Evolutionary conservation across 208 protist genomes (phyloP).

Genomic region (Acanthamoeba triangularis): DNA sequence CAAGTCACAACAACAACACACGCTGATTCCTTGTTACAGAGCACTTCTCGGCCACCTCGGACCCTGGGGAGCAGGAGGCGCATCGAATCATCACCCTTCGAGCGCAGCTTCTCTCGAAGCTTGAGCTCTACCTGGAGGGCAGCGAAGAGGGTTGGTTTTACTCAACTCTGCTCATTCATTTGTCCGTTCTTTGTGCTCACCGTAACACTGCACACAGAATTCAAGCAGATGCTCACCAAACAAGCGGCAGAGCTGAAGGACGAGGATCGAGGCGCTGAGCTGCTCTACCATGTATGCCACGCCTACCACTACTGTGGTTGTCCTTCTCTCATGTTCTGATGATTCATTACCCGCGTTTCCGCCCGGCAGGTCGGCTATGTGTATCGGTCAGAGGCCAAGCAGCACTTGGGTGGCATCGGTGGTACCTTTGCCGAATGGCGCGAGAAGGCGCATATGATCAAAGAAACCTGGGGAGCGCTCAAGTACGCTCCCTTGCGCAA

Average conservation of each 20-base stretch:
- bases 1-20: background rate
- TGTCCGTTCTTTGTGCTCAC: background rate
- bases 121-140: conserved; percentile 51
- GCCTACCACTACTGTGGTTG: background rate
- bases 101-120: conserved; percentile 32
- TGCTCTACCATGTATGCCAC: conserved; percentile 42
- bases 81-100: conserved; percentile 68
- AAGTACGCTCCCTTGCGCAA: conserved; percentile 3
- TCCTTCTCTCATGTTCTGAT: background rate
- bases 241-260: conserved; percentile 67
- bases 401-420: conserved; percentile 61
- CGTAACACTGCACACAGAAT: background rate
- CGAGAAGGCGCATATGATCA: conserved; percentile 58
- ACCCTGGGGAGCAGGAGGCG: conserved; percentile 25
- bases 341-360: background rate
- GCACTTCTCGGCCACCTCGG: conserved; percentile 28
- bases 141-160: conserved; percentile 44
- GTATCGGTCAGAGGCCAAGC: conserved; percentile 73
- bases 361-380: conserved; percentile 53
- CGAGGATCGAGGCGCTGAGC: conserved; percentile 63
- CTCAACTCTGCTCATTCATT: background rate
- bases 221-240: background rate
- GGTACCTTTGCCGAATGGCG: conserved; percentile 65
- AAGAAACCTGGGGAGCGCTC: conserved; percentile 49
- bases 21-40: background rate